phyloP scores from a whole-genome alignment of 805 yeast genomes.

The Torulaspora gathmanii region DNA sequence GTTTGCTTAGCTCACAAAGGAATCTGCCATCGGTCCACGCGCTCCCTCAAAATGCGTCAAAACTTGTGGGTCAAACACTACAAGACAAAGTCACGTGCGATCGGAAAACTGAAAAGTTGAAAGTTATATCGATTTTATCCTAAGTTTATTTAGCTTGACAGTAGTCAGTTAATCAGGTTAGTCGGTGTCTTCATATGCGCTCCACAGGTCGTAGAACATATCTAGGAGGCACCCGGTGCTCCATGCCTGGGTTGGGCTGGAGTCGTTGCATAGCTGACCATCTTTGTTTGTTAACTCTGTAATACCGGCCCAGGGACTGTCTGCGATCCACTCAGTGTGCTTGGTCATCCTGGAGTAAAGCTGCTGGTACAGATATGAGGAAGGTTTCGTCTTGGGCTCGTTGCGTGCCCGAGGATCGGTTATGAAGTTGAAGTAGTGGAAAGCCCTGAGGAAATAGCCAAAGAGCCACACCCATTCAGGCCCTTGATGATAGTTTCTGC shows the following conservation, averaged over 20 bases:
- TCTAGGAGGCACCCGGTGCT: conserved; percentile 82
- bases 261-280: conserved; percentile 76
- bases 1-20: conserved; percentile 2
- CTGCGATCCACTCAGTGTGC: conserved; percentile 63
- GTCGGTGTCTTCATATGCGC: conserved; percentile 12
- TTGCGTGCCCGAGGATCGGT: conserved; percentile 37
- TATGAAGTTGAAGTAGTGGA: conserved; percentile 47
- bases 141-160: background rate
- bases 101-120: background rate
- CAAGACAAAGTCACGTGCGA: background rate
- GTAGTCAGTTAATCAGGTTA: background rate
- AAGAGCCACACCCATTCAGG: conserved; percentile 97
- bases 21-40: background rate
- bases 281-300: conserved; percentile 88
- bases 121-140: background rate
- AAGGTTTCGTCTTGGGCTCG: conserved; percentile 36
- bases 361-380: conserved; percentile 52
- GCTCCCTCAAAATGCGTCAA: conserved; percentile 5
- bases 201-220: conserved; percentile 62
- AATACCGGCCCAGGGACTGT: conserved; percentile 89
- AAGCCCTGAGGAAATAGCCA: conserved; percentile 86
- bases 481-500: conserved; percentile 96
- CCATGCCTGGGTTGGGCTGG: conserved; percentile 98
- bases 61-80: background rate
- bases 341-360: conserved; percentile 56